Conservation (phyloP, 2,329 filamentous ascomycete genomes). For the Chrysosphaeria jannelii region DNA sequence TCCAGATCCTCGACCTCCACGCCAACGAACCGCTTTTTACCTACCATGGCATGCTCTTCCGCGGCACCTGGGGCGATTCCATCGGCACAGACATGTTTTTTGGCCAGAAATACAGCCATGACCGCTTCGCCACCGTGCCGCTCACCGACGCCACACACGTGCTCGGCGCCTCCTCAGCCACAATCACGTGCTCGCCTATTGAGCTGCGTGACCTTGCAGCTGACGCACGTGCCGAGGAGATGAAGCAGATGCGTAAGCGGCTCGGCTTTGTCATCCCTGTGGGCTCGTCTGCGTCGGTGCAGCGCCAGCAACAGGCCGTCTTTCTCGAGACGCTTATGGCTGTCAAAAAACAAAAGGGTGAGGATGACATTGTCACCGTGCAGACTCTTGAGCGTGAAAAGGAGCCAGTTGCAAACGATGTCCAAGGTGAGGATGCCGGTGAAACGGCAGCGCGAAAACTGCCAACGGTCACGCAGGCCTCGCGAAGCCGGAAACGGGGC, state of each 20-base stretch:
- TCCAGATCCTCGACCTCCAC: constrained; percentile 68
- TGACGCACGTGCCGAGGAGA: background rate
- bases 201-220: constrained; percentile 3
- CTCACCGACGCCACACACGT: constrained; percentile 1
- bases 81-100: constrained; percentile 67
- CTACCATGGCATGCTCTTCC: constrained; percentile 50
- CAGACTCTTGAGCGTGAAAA: constrained; percentile 5
- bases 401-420: constrained; percentile 2
- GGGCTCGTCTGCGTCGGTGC: constrained; percentile 2
- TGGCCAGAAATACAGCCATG: constrained; percentile 12
- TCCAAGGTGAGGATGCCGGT: no score
- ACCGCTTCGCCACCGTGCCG: background rate
- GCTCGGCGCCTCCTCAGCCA: constrained; percentile 7
- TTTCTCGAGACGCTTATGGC: constrained; percentile 6
- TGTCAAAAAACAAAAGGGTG: constrained; percentile 4
- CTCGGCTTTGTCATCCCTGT: constrained; percentile 5
- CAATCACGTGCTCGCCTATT: constrained; percentile 4
- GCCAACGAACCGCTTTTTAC: constrained; percentile 46
- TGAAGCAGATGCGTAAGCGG: constrained; percentile 1
- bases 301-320: constrained; percentile 4
- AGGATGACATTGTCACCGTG: constrained; percentile 6
- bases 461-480: no score
- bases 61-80: constrained; percentile 53
- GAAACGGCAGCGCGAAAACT: no score
- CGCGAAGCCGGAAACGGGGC: no score